Evolutionary conservation across 306 rosid species (phyloP).

Genomic region (Ochetophila trinervis): DNA sequence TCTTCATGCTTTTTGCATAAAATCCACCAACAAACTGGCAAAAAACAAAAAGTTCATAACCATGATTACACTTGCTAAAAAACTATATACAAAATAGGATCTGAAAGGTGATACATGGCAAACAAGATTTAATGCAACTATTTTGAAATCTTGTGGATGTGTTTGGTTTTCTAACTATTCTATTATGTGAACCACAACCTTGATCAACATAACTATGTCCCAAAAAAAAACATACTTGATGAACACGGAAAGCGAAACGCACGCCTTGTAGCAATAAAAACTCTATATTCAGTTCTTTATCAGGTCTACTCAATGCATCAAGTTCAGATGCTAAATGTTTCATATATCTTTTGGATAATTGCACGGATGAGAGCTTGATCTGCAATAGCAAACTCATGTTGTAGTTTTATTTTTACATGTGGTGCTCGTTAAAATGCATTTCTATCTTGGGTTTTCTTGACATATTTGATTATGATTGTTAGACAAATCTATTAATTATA

Average conservation of each 20-base stretch:
- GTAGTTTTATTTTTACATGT: too few relatives aligned
- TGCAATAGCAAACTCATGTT: constrained; percentile 35
- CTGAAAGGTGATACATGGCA: too few relatives aligned
- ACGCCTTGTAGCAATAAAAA: constrained; percentile 84
- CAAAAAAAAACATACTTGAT: constrained; percentile 57
- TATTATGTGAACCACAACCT: neutral
- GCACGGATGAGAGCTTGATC: constrained; percentile 95
- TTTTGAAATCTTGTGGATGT: too few relatives aligned
- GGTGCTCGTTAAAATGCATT: neutral
- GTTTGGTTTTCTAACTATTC: neutral
- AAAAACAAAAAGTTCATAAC: constrained; percentile 24
- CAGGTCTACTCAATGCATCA: constrained; percentile 69
- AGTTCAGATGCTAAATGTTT: constrained; percentile 85
- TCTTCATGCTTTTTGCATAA: constrained; percentile 91
- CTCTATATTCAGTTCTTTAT: constrained; percentile 82
- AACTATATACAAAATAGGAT: too few relatives aligned
- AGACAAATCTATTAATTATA: neutral
- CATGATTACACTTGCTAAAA: neutral
- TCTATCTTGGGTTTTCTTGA: neutral
- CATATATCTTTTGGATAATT: constrained; percentile 86
- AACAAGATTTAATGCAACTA: too few relatives aligned
- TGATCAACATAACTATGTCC: neutral
- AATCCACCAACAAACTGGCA: constrained; percentile 94
- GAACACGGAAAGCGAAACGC: constrained; percentile 90
- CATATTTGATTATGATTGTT: too few relatives aligned